Conservation (phyloP, 345 rosid species). For the Hypericum perforatum region DNA sequence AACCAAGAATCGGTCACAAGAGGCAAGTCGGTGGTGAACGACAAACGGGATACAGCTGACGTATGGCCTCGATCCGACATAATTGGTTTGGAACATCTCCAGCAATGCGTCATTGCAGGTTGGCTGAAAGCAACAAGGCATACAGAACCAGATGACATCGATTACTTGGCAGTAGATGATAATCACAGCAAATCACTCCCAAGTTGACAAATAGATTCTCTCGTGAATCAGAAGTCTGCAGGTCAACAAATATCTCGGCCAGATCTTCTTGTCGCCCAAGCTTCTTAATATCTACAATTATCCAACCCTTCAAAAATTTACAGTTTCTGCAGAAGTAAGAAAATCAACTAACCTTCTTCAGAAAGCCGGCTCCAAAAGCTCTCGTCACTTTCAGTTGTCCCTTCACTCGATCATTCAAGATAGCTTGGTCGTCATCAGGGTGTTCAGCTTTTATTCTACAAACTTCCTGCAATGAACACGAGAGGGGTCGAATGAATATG, state of each 20-base stretch:
- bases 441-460: conserved; percentile 70
- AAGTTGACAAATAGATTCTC: neutral
- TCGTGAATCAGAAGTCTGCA: too few relatives aligned
- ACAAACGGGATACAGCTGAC: conserved; percentile 69
- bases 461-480: conserved; percentile 58
- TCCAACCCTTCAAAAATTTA: too few relatives aligned
- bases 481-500: neutral
- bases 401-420: conserved; percentile 82
- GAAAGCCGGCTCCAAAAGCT: conserved; percentile 91
- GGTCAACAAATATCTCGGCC: too few relatives aligned
- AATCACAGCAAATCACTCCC: conserved; percentile 8
- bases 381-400: conserved; percentile 91
- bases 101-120: conserved; percentile 76
- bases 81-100: conserved; percentile 63
- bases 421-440: conserved; percentile 68
- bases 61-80: conserved; percentile 66
- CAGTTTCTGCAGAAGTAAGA: neutral
- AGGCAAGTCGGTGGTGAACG: conserved; percentile 73
- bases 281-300: too few relatives aligned
- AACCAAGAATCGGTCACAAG: conserved; percentile 79
- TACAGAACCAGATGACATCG: neutral
- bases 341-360: conserved; percentile 64
- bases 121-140: conserved; percentile 43
- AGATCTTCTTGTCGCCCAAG: too few relatives aligned
- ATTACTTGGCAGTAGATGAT: neutral